Base-by-base conservation (phyloP, 2,329 filamentous ascomycete species). In the Clonostachys sp. region DNA sequence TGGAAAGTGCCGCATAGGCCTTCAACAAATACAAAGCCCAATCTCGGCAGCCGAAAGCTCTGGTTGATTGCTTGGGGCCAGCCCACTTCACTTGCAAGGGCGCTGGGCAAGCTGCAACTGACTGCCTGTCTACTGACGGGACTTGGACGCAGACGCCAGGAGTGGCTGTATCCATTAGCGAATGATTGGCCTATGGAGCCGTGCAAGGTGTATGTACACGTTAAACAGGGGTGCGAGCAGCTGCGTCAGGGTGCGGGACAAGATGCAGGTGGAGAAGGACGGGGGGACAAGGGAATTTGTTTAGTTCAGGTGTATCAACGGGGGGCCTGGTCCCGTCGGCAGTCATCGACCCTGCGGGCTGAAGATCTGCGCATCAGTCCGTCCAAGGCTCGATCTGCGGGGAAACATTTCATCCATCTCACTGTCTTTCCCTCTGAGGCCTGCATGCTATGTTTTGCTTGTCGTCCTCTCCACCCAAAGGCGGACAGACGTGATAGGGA, bases 131-230 rank as follows among this genome's bases (percentile, higher is more conserved):
- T 30, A 30, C 24, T 30, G 24, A 30, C 24, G 24, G 24, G 24
- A 30, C 24, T 30, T 30, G 24, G 24, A 30, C 24, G 24, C 24
- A 30, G 24, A 30, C 24, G 24, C n/a, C 17, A 34, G 46, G 46
- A 39, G 46, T 48, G 46, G n/a, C 46, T 44, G 17, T 48, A 48
- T 48, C 41, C 17, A 33, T 44, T 16, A 44, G 46, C 41, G 41
- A 47, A 13, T 43, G 39, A 44, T 45, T 44, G 46, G 20, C 34
- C 41, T 39, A 30, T 30, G 24, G 24, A 30, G 24, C 24, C 45
- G 30, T 42, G 45, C 38, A 38, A 35, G 42, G 41, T 41, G 40
- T 35, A 17, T 44, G 41, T n/a, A n/a, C 24, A 30, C 24, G 44
- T 46, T 34, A 41, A 14, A 38, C 34, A 34, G 36, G 41, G 46